These are phyloP conservation scores for Penicillium sp. DNA, from an alignment of 2,329 filamentous ascomycete genomes.

Conservation along the genomic window DNA sequence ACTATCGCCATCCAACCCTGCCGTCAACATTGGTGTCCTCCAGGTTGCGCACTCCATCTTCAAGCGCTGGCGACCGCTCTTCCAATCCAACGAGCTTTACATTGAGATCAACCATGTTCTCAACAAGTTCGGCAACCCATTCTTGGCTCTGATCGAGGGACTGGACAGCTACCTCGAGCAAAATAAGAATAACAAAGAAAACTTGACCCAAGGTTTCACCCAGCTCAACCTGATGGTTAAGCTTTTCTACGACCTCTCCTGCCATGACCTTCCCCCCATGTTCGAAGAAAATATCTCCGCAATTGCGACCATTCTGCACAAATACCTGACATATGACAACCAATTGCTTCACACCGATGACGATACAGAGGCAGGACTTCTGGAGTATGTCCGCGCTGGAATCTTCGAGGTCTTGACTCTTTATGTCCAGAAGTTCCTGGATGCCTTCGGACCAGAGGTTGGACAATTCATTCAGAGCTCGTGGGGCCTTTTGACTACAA, in stretches of 20 bases:
- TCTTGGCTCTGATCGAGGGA: constrained; percentile 72
- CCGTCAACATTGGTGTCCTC: constrained; percentile 88
- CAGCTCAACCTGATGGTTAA: constrained; percentile 87
- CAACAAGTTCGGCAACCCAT: constrained; percentile 77
- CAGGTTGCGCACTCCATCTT: constrained; percentile 99
- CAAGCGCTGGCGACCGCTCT: constrained; percentile 90
- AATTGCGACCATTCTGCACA: constrained; percentile 80
- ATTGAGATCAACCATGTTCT: constrained; percentile 97
- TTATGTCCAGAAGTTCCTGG: constrained; percentile 92
- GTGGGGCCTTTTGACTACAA: constrained; percentile 86
- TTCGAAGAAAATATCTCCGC: constrained; percentile 85
- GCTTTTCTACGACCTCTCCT: constrained; percentile 95
- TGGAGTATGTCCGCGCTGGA: constrained; percentile 87
- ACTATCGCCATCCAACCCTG: constrained; percentile 76
- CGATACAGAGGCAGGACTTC: constrained; percentile 79
- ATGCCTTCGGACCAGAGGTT: constrained; percentile 81
- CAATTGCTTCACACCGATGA: constrained; percentile 79
- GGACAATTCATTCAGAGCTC: constrained; percentile 84
- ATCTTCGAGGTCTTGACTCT: constrained; percentile 90
- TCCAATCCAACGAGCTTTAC: constrained; percentile 88
- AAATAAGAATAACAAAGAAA: constrained; percentile 72
- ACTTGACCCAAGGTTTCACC: constrained; percentile 75
- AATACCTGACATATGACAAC: constrained; percentile 90
- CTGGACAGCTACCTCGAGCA: constrained; percentile 63
- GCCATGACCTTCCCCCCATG: constrained; percentile 89